Base-by-base conservation (phyloP, 768 basidiomycete genomes). In the Suillus subluteus region DNA sequence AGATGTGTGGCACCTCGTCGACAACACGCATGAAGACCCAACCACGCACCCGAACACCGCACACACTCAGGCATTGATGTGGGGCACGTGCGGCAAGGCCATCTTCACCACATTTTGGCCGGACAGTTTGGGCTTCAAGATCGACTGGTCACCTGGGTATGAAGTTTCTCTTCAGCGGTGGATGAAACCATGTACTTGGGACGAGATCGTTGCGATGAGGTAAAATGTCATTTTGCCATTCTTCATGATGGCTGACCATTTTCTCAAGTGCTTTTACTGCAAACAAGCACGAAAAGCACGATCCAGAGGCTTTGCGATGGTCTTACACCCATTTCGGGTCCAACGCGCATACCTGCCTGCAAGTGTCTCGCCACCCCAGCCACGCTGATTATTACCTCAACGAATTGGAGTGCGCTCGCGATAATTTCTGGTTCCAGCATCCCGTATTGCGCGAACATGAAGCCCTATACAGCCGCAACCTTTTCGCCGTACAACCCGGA, bases 1-100 rank as follows among this genome's bases (percentile, higher is more conserved):
- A n/a, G 55, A 56, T 13, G 55, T 56, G 21, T 56, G 55, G 55
- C 55, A 56, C 21, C 55, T 56, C 21, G 21, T 56, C 55, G 55
- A 56, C 12, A 56, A 35, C 35, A 37, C 35, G 6, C 35, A 56
- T 37, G 35, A 37, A 56, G 21, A 37, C 21, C 55, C 55, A 3
- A 13, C 21, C 6, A 56, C 55, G 21, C 55, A 56, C 35, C 55
- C 21, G 35, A 56, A 56, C 55, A 56, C 55, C 12, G 12, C 21
- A 35, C 55, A 56, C 21, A 56, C 55, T 37, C 32, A 37, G 35
- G 55, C 55, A 21, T 37, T 56, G 35, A 56, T 56, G 55, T 56
- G 55, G 55, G 21, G 55, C 55, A 37, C 55, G 21, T n/a, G 32
- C 12, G 55, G 55, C 32, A 56, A 56, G 55, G 55, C 55, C 12